A percentile compares a stretch with the other conserved stretches of the same genome.
Evolutionary conservation across 2,329 filamentous ascomycete species (phyloP).

Genomic region (Cercospora canescens): DNA sequence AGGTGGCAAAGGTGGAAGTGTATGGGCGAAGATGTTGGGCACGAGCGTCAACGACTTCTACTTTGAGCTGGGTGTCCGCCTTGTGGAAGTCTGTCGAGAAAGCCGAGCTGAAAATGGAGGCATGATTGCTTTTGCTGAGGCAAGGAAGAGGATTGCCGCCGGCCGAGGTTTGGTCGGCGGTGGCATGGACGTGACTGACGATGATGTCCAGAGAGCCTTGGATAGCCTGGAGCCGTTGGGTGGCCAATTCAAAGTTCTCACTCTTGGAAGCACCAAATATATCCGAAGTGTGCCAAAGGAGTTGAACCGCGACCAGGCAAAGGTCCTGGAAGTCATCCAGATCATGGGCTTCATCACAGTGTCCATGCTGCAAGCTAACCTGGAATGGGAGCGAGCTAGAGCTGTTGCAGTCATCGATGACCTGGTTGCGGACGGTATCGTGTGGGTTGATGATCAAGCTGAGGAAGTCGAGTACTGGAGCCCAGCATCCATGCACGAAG

Average conservation of each 20-base stretch:
- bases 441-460: slow-evolving; percentile 89
- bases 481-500: slow-evolving; percentile 65
- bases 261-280: slow-evolving; percentile 80
- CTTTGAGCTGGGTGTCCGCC: slow-evolving; percentile 92
- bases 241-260: slow-evolving; percentile 81
- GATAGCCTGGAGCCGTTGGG: slow-evolving; percentile 84
- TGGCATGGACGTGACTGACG: slow-evolving; percentile 78
- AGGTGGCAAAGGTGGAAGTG: slow-evolving; percentile 60
- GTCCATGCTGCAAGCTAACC: slow-evolving; percentile 82
- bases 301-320: slow-evolving; percentile 89
- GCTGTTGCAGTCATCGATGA: slow-evolving; percentile 91
- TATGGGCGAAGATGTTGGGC: slow-evolving; percentile 92
- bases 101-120: slow-evolving; percentile 91
- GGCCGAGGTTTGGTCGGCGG: slow-evolving; percentile 75
- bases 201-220: slow-evolving; percentile 88
- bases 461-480: slow-evolving; percentile 94
- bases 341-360: slow-evolving; percentile 87
- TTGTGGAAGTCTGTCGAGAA: slow-evolving; percentile 87
- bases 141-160: slow-evolving; percentile 71
- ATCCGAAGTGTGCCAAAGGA: slow-evolving; percentile 94
- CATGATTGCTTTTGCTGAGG: slow-evolving; percentile 79
- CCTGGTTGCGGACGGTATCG: slow-evolving; percentile 80
- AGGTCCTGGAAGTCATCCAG: slow-evolving; percentile 87
- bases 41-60: slow-evolving; percentile 97
- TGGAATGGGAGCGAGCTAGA: slow-evolving; percentile 80